Conservation (phyloP, 148 eudicot genomes). For the Rhododendron molle region DNA sequence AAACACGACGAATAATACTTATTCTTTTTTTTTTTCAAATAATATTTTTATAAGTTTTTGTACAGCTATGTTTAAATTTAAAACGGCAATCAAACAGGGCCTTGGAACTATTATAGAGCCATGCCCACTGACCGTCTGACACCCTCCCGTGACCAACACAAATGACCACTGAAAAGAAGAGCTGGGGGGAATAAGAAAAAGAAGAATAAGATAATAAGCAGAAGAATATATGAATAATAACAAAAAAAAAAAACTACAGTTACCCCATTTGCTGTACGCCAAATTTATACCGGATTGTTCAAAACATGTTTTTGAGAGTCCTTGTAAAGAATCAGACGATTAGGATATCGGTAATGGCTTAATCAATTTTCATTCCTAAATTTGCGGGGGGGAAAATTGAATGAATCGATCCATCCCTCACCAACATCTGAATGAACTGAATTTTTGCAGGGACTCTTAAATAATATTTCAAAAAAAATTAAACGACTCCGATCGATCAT, state of each 20-base stretch:
- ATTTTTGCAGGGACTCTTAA: neutral
- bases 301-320: neutral
- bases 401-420: neutral
- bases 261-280: neutral
- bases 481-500: too few species aligned
- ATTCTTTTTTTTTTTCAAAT: too few species aligned
- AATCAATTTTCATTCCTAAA: neutral
- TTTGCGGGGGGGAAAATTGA: neutral
- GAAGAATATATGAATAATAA: neutral
- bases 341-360: neutral
- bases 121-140: conserved; percentile 9
- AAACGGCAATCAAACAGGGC: neutral
- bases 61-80: neutral
- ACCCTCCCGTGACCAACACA: conserved; percentile 1
- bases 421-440: neutral
- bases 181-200: neutral
- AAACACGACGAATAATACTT: neutral
- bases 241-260: neutral
- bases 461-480: too few species aligned
- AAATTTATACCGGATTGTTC: neutral
- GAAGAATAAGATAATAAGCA: neutral
- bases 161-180: neutral
- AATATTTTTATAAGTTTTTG: neutral
- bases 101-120: neutral
- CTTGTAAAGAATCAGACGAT: too few species aligned